Evolutionary conservation across 2,329 filamentous ascomycete species (phyloP).

Genomic region (Diaporthe vexans): DNA sequence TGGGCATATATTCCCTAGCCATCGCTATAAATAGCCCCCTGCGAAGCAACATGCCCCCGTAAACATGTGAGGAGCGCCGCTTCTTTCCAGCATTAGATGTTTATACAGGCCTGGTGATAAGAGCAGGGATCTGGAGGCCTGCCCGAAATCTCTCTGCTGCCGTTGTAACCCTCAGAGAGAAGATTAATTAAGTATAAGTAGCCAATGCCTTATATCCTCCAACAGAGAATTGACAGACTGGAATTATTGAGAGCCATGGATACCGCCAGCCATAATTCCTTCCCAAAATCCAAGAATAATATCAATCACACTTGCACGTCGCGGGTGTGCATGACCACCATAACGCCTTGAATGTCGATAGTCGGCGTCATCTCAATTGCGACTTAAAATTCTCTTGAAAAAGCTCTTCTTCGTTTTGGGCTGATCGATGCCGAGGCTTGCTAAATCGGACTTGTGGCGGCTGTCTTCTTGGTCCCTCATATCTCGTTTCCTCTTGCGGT

Average conservation of each 20-base stretch:
- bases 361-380: background rate
- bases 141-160: background rate
- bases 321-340: conserved; percentile 14
- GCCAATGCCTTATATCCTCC: background rate
- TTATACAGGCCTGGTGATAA: background rate
- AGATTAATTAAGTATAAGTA: conserved; percentile 31
- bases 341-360: conserved; percentile 25
- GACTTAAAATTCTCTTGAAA: conserved; percentile 37
- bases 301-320: background rate
- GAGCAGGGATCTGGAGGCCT: conserved; percentile 14
- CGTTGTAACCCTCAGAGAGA: background rate
- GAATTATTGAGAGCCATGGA: conserved; percentile 24
- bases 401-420: conserved; percentile 38
- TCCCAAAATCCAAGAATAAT: conserved; percentile 25
- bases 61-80: background rate
- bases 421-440: conserved; percentile 35
- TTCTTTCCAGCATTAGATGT: conserved; percentile 15
- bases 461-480: conserved; percentile 34
- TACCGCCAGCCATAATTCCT: conserved; percentile 14
- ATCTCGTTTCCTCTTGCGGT: conserved; percentile 37
- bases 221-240: conserved; percentile 5
- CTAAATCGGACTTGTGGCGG: conserved; percentile 36
- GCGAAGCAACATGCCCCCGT: background rate
- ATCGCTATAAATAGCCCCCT: conserved; percentile 25
- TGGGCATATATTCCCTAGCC: conserved; percentile 16